phyloP scores from a whole-genome alignment of 2,329 filamentous ascomycete genomes.

The Fusarium scirpi region DNA sequence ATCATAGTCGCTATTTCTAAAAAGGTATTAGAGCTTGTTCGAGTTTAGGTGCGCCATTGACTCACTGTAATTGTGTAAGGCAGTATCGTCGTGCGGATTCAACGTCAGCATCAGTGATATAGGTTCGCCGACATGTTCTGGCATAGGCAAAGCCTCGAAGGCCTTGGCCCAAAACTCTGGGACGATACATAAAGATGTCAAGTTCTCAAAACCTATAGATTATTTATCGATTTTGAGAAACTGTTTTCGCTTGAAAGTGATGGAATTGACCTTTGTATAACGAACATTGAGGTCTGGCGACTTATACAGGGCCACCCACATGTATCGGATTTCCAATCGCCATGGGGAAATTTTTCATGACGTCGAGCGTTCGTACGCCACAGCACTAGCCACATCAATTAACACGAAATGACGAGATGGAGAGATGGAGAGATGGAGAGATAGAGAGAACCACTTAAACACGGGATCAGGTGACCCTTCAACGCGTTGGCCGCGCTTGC shows the following conservation, averaged over 20 bases:
- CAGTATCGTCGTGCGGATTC: slow-evolving; percentile 67
- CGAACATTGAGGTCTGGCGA: slow-evolving; percentile 24
- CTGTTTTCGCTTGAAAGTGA: slow-evolving; percentile 1
- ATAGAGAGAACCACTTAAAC: slow-evolving; percentile 21
- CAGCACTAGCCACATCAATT: slow-evolving; percentile 33
- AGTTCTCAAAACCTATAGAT: not conserved
- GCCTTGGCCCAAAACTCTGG: slow-evolving; percentile 53
- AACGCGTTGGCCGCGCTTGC: slow-evolving; percentile 53
- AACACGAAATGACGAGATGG: slow-evolving; percentile 1
- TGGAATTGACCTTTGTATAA: slow-evolving; percentile 20
- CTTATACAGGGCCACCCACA: slow-evolving; percentile 42
- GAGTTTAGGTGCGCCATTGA: not conserved
- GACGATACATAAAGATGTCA: slow-evolving; percentile 54
- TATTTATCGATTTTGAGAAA: not conserved
- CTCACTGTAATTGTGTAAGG: slow-evolving; percentile 64
- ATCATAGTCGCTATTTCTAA: slow-evolving; percentile 87
- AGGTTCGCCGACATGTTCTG: slow-evolving; percentile 53
- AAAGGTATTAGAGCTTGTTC: slow-evolving; percentile 16
- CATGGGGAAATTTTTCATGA: slow-evolving; percentile 45
- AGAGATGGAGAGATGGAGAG: not conserved
- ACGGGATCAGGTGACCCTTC: slow-evolving; percentile 57
- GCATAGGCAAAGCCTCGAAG: slow-evolving; percentile 52
- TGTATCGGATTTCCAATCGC: slow-evolving; percentile 43
- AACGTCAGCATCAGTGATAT: slow-evolving; percentile 64
- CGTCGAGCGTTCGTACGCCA: slow-evolving; percentile 39